phyloP scores from a whole-genome alignment of 2,329 filamentous ascomycete genomes.

The Nigrograna mackinnonii region DNA sequence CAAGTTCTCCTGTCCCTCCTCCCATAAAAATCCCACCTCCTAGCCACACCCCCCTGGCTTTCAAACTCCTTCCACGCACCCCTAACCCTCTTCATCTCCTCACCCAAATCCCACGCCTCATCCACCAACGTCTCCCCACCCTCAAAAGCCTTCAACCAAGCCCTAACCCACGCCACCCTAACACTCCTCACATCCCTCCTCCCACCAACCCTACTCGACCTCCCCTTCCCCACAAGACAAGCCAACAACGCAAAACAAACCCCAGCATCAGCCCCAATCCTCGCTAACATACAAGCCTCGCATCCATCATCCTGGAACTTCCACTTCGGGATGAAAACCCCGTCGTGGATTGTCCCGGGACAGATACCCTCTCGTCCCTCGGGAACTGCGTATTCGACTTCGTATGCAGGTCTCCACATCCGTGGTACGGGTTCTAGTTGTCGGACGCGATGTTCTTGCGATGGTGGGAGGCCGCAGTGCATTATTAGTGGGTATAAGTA shows the following conservation, averaged over 20 bases:
- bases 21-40: conserved; percentile 6
- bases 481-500: conserved; percentile 31
- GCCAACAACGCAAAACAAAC: conserved; percentile 28
- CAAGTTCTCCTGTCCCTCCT: too few species aligned
- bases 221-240: conserved; percentile 25
- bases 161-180: conserved; percentile 24
- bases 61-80: conserved; percentile 1
- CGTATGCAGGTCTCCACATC: conserved; percentile 28
- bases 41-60: neutral
- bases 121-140: conserved; percentile 10
- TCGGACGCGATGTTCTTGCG: conserved; percentile 19
- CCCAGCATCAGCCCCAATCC: conserved; percentile 25
- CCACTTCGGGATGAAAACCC: conserved; percentile 16
- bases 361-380: conserved; percentile 18
- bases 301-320: conserved; percentile 24
- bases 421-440: conserved; percentile 31
- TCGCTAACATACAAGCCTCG: conserved; percentile 32
- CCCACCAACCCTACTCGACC: conserved; percentile 3
- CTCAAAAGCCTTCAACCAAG: conserved; percentile 20
- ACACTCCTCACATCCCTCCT: conserved; percentile 17
- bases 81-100: conserved; percentile 13
- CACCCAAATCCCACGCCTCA: conserved; percentile 23
- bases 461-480: conserved; percentile 12
- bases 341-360: conserved; percentile 1
- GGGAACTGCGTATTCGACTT: conserved; percentile 13